phyloP scores from a whole-genome alignment of 331 rosid species.

The Phaseolus coccineus region DNA sequence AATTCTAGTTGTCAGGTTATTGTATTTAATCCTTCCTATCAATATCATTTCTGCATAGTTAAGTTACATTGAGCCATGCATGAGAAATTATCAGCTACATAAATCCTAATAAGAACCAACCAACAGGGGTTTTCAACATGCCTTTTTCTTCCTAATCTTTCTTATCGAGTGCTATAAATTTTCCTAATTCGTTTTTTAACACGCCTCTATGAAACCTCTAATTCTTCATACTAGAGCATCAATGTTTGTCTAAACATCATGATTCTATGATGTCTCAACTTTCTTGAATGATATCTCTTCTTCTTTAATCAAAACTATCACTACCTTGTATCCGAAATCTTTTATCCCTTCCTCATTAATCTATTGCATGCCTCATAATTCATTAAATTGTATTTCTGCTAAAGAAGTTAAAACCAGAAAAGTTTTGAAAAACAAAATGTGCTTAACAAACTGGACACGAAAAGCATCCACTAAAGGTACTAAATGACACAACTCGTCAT shows the following conservation, averaged over 20 bases:
- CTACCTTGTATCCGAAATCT: background rate
- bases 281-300: background rate
- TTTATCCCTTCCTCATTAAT: background rate
- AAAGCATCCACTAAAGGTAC: background rate
- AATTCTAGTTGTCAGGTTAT: background rate
- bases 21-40: background rate
- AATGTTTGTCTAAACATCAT: background rate
- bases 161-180: background rate
- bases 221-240: background rate
- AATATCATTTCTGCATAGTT: slow-evolving; percentile 10
- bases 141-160: background rate
- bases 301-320: slow-evolving; percentile 2
- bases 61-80: slow-evolving; percentile 11
- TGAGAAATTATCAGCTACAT: slow-evolving; percentile 13
- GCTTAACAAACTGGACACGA: background rate
- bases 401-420: background rate
- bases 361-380: background rate
- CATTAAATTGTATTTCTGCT: background rate
- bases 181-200: slow-evolving; percentile 9
- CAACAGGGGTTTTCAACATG: background rate
- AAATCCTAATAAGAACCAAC: slow-evolving; percentile 15
- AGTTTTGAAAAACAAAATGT: background rate
- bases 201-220: slow-evolving; percentile 17
- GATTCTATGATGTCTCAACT: background rate
- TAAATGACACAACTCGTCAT: background rate